Evolutionary conservation across 2,329 filamentous ascomycete species (phyloP).

Genomic region (Neonectria hederae): DNA sequence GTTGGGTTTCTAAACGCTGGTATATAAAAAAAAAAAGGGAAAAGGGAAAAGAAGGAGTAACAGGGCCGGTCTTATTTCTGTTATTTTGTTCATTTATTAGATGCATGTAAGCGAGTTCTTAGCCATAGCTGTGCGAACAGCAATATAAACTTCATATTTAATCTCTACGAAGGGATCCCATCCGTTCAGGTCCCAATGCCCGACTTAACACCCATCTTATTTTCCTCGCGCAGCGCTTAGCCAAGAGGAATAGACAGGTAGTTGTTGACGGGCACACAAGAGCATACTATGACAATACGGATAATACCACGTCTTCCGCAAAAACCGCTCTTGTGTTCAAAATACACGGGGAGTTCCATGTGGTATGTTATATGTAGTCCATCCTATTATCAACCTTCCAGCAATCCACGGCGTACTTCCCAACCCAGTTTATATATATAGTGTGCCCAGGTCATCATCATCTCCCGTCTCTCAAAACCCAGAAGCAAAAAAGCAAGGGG

Average conservation of each 20-base stretch:
- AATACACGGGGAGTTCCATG: neutral
- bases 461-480: slow-evolving; percentile 17
- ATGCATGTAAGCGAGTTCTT: no score
- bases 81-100: no score
- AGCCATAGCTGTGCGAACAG: no score
- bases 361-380: slow-evolving; percentile 17
- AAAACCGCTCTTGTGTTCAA: neutral
- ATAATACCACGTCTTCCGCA: neutral
- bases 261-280: no score
- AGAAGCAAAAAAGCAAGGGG: neutral
- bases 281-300: neutral
- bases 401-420: neutral
- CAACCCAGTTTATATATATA: slow-evolving; percentile 5
- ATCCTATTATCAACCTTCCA: slow-evolving; percentile 21
- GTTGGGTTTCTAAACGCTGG: no score
- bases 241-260: no score
- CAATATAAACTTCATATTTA: no score
- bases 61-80: no score
- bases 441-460: slow-evolving; percentile 6
- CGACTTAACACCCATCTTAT: no score
- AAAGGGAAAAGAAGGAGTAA: neutral
- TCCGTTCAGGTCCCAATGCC: no score
- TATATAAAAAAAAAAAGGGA: neutral
- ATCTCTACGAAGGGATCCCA: no score
- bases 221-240: no score